Conservation (phyloP, 73 alveolate species). For the Tetrahymena malaccensis region DNA sequence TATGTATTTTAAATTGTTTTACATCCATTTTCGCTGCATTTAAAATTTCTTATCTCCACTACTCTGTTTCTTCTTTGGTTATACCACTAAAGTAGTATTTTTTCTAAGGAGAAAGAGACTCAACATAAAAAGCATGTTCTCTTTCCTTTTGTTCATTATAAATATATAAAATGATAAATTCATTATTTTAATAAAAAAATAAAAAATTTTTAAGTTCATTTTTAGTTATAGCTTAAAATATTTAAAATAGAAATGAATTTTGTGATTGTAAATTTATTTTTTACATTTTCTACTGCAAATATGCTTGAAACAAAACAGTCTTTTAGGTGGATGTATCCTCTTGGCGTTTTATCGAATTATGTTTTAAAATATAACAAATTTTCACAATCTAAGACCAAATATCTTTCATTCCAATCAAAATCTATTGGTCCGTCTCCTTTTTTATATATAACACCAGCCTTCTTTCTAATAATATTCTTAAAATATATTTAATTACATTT, state of each 20-base stretch:
- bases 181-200: too few species aligned
- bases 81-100: constrained; percentile 27
- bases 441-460: constrained; percentile 15
- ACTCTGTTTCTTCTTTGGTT: constrained; percentile 24
- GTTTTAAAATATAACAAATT: constrained; percentile 24
- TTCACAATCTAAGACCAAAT: constrained; percentile 29
- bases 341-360: constrained; percentile 27
- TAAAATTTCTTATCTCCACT: constrained; percentile 32
- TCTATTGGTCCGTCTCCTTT: constrained; percentile 40
- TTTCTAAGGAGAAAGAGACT: constrained; percentile 1
- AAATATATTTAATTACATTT: not conserved
- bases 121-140: constrained; percentile 35
- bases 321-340: constrained; percentile 32
- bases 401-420: constrained; percentile 38
- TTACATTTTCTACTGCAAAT: not conserved
- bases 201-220: too few species aligned
- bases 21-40: constrained; percentile 21
- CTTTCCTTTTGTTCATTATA: not conserved
- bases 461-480: not conserved
- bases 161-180: too few species aligned
- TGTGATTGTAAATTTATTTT: too few species aligned
- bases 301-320: constrained; percentile 17
- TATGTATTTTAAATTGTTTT: not conserved
- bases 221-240: too few species aligned
- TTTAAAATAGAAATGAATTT: too few species aligned